These are phyloP conservation scores for Poa annua DNA, from an alignment of 176 grass and related monocot genomes.

Conservation along the genomic window DNA sequence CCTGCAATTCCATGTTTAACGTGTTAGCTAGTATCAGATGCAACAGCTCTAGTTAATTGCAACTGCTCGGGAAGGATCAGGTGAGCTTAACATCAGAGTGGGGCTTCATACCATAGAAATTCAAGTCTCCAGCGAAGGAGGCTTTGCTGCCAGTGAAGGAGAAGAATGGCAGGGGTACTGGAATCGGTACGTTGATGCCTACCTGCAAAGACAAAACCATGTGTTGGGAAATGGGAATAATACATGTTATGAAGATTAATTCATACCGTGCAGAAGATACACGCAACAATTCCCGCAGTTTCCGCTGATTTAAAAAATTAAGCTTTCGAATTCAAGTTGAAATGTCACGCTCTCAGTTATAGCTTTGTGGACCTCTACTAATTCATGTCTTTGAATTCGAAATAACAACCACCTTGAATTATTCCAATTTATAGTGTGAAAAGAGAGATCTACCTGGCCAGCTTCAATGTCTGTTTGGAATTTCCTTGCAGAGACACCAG, in stretches of 20 bases:
- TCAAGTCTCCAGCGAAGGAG: conserved; percentile 95
- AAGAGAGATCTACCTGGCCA: conserved; percentile 63
- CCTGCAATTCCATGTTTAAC: conserved; percentile 53
- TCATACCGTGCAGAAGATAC: neutral
- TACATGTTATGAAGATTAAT: neutral
- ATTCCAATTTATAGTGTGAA: conserved; percentile 13
- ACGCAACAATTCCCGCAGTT: neutral
- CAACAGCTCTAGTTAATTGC: neutral
- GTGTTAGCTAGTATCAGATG: conserved; percentile 6
- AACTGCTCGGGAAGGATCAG: neutral
- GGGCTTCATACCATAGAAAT: conserved; percentile 73
- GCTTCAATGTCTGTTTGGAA: conserved; percentile 94
- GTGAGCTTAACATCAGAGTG: neutral
- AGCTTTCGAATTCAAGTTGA: neutral
- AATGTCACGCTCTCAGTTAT: neutral
- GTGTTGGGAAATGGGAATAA: neutral
- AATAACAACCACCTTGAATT: neutral
- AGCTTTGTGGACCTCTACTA: neutral
- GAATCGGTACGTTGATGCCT: conserved; percentile 97
- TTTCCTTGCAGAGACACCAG: conserved; percentile 80
- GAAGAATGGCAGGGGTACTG: conserved; percentile 93
- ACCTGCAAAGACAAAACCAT: conserved; percentile 50
- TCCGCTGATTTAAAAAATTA: neutral
- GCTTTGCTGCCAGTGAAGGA: conserved; percentile 91
- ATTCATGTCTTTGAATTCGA: neutral